Conservation (phyloP, 1,139 yeast genomes). For the Magnusiomyces suaveolens region DNA sequence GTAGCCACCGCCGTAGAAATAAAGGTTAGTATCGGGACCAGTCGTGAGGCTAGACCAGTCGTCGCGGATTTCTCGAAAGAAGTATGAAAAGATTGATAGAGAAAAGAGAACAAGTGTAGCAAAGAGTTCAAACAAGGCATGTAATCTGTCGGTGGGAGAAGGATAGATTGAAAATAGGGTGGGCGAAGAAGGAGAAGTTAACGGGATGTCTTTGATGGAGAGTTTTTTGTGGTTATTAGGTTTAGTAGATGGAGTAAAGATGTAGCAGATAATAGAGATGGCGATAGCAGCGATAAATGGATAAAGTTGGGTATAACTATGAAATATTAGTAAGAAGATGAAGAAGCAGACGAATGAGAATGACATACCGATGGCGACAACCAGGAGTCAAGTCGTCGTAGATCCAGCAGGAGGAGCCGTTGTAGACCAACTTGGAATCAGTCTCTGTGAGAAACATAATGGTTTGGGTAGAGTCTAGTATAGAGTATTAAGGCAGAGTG, state of each 20-base stretch:
- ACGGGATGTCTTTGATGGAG: background rate
- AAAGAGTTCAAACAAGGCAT: constrained; percentile 23
- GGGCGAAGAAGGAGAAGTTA: background rate
- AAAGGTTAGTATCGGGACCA: constrained; percentile 9
- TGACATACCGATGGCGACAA: background rate
- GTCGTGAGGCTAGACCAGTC: constrained; percentile 31
- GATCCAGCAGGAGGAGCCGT: constrained; percentile 3
- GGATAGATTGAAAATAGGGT: constrained; percentile 24
- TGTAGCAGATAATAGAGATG: background rate
- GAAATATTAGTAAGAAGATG: no score
- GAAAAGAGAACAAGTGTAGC: constrained; percentile 19
- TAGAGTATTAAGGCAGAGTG: no score
- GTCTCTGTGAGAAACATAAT: no score
- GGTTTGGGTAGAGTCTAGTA: no score
- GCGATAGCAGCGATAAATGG: background rate
- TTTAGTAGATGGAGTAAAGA: background rate
- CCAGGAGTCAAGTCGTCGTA: constrained; percentile 1
- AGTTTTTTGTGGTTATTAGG: background rate
- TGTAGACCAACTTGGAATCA: no score
- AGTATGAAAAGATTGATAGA: constrained; percentile 30
- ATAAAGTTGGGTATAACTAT: background rate
- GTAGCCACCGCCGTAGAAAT: constrained; percentile 12
- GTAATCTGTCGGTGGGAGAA: constrained; percentile 22
- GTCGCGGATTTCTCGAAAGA: constrained; percentile 32
- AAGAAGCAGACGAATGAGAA: background rate